Base-by-base conservation (phyloP, 495 filamentous ascomycete species). In the Cercophora sp. region DNA sequence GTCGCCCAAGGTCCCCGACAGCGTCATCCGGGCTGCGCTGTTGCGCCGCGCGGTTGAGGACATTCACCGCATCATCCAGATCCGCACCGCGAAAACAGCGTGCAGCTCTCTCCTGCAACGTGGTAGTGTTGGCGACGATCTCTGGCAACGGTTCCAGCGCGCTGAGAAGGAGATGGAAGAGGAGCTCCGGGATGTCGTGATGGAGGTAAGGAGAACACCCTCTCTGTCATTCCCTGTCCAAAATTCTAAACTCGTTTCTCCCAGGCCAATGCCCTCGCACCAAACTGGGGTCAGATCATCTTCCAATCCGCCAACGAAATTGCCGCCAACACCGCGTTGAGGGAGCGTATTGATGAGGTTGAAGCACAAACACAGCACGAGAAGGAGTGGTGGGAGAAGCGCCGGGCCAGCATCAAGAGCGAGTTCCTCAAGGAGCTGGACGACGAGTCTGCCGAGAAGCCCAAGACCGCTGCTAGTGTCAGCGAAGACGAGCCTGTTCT, bases 91-190 rank as follows among this genome's bases (percentile, higher is more conserved):
- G 55, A 98, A 97, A 72, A 85, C 85, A 47, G 87, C 93, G 6
- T 78, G 95, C 62, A 83, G 85, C 55, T 82, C 82, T 45, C 73
- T 98, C 35, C 69, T 97, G 43, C 89, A 95, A 70, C 77, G 88
- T 37, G 94, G 94, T 1, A 92, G 87, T 67, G 90, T 98, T 1
- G 92, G 94, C 6, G 94, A 98, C 70, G 93, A 98, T 68, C 68
- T 97, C 35, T 96, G 91, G 87, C 93, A 96, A 73, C 78, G 93
- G 32, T 95, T 96, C 66, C 64, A 81, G 60, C 75, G 87, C 34
- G 93, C 92, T 22, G 93, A 98, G 79, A 92, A 92, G 76, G 93
- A 97, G 75, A 94, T 96, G 74, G 91, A 98, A 70, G 92, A 91
- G 53, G 93, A 98, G 70, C 75, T 98, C 27, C 77, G 86, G 55